Evolutionary conservation across 2,329 filamentous ascomycete species (phyloP).

Genomic region (Penicillium sp.): DNA sequence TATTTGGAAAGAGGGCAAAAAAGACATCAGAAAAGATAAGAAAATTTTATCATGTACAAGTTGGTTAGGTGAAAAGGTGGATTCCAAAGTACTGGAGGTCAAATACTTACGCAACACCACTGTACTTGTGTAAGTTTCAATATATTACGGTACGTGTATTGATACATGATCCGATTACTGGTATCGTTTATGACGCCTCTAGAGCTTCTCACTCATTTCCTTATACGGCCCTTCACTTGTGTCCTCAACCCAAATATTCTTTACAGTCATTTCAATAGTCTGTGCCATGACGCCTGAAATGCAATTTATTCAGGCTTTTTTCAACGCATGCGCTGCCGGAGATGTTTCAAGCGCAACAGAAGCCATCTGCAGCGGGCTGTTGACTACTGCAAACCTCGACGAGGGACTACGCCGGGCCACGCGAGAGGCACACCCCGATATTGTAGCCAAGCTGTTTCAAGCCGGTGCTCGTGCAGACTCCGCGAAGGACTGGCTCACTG

Average conservation of each 20-base stretch:
- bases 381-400: background rate
- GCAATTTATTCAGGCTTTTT: background rate
- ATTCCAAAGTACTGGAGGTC: too few relatives aligned
- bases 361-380: constrained; percentile 1
- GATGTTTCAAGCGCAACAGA: constrained; percentile 3
- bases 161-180: too few relatives aligned
- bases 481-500: background rate
- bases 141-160: too few relatives aligned
- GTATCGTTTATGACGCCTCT: too few relatives aligned
- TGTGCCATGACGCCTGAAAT: background rate
- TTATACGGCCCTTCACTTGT: too few relatives aligned
- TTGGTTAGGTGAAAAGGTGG: too few relatives aligned
- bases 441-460: constrained; percentile 11
- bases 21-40: too few relatives aligned
- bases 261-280: background rate
- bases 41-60: too few relatives aligned
- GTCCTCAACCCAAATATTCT: too few relatives aligned
- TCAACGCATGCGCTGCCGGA: constrained; percentile 1
- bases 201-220: too few relatives aligned
- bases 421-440: background rate
- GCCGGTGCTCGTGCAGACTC: constrained; percentile 7
- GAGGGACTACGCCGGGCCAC: constrained; percentile 7
- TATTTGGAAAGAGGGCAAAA: too few relatives aligned
- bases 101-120: too few relatives aligned
- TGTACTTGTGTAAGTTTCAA: background rate